These are phyloP conservation scores for Dysphania ambrosioides DNA, from an alignment of 148 eudicot species.

Conservation along the genomic window DNA sequence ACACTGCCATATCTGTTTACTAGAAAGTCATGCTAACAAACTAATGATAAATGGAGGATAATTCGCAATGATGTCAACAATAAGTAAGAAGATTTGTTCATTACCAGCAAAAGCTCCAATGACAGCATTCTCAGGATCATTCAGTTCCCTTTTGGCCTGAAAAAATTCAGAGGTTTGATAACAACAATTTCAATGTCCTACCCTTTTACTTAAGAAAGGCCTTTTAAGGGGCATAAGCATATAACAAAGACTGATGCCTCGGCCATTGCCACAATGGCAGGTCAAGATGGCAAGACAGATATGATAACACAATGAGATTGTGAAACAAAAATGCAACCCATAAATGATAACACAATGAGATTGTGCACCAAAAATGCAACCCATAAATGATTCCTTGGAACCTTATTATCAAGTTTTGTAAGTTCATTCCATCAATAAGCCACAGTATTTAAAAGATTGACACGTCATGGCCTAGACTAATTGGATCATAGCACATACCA, in stretches of 20 bases:
- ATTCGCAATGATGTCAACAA: not conserved
- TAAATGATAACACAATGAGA: constrained; percentile 2
- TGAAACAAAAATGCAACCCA: no score
- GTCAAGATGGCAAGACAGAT: no score
- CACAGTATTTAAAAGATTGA: not conserved
- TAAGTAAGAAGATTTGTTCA: not conserved
- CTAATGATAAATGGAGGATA: not conserved
- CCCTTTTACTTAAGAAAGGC: not conserved
- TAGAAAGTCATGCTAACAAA: not conserved
- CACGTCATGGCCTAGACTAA: not conserved
- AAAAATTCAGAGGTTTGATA: not conserved
- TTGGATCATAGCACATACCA: not conserved
- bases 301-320: no score
- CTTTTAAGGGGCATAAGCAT: no score
- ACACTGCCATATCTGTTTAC: not conserved
- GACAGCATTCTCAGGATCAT: constrained; percentile 92
- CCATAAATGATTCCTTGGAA: not conserved
- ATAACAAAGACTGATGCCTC: no score
- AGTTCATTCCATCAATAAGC: not conserved
- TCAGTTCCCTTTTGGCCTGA: constrained; percentile 88
- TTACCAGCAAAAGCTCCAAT: constrained; percentile 95
- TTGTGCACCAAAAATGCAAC: not conserved
- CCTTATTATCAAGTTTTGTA: not conserved
- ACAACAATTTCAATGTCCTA: not conserved
- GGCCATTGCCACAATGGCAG: not conserved